phyloP scores from a whole-genome alignment of 169 alveolate species.

The Eimeria praecox region DNA sequence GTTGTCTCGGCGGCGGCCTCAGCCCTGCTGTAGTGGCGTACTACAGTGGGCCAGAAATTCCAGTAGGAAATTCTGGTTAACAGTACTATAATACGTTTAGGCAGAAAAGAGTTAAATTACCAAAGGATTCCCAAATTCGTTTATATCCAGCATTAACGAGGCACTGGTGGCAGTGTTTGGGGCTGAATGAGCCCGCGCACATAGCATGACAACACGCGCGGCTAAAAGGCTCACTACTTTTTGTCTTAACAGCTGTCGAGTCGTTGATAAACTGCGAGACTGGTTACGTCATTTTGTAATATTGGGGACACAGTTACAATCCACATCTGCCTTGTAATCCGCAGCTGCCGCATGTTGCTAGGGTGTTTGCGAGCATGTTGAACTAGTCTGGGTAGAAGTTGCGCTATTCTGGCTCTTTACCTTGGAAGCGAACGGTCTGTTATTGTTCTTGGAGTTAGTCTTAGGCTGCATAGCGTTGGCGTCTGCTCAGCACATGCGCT shows the following conservation, averaged over 20 bases:
- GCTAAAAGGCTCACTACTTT: neutral
- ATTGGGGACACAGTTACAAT: neutral
- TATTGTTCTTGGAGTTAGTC: neutral
- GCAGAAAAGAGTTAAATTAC: neutral
- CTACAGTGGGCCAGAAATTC: neutral
- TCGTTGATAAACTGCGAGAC: neutral
- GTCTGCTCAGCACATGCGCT: neutral
- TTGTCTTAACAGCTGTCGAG: neutral
- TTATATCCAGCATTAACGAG: neutral
- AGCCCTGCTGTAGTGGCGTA: neutral
- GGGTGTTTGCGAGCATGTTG: neutral
- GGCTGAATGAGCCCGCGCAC: slow-evolving; percentile 19
- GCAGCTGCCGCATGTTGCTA: neutral
- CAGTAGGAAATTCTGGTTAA: neutral
- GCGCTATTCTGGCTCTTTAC: neutral
- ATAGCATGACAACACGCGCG: neutral
- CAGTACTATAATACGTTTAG: neutral
- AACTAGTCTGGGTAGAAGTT: neutral
- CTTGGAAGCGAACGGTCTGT: neutral
- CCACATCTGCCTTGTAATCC: neutral
- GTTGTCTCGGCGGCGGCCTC: slow-evolving; percentile 36
- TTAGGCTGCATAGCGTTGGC: neutral
- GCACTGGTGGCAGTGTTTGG: slow-evolving; percentile 44
- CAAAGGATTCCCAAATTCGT: neutral
- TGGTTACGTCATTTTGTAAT: neutral